Evolutionary conservation across 208 protist species (phyloP), one percentile per base, ranked within the genome.

Genomic region (Leishmania guyanensis): DNA sequence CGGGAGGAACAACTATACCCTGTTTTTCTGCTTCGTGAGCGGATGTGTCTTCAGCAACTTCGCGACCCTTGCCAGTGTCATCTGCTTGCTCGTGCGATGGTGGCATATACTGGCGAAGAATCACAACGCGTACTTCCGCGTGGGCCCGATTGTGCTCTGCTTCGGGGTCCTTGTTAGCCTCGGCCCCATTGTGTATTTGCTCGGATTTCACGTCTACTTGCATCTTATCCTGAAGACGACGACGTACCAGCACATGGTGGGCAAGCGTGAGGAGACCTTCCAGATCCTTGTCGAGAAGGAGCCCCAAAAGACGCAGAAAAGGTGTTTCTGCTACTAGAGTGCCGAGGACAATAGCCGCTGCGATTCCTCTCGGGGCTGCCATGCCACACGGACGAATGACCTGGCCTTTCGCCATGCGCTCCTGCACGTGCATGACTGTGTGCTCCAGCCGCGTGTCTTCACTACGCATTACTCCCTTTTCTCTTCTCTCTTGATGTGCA

Each of bases 1-100:
- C 66, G 96, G 96, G 17, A 62, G 73, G 36, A 79, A 78, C 33
- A 98, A 98, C 85, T 98, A 97, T 81, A 22, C 74, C 4, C 64
- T 85, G n/a, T 98, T 98, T 82, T 80, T 98, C 43, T 74, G 71
- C 33, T 97, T 91, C 78, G 74, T 91, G 16, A 58, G 78, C 36
- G 85, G 84, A 58, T 84, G 82, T 39, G 53, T 88, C 14, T 50
- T 79, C 60, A 82, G 64, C 54, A 84, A 86, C 56, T 12, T 85
- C 29, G 36, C 82, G 29, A 71, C 80, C 9, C 77, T 93, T 46
- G 81, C 83, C 20, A 54, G 80, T 12, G 82, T 75, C 58, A 80
- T 93, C 54, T 82, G 85, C 22, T 76, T 93, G 33, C 83, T 97
- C 9, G 82, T 79, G 5, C 77, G 83, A 9, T 97, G 89, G 90